phyloP scores from a whole-genome alignment of 345 rosid species.

The Eucalyptus decipiens region DNA sequence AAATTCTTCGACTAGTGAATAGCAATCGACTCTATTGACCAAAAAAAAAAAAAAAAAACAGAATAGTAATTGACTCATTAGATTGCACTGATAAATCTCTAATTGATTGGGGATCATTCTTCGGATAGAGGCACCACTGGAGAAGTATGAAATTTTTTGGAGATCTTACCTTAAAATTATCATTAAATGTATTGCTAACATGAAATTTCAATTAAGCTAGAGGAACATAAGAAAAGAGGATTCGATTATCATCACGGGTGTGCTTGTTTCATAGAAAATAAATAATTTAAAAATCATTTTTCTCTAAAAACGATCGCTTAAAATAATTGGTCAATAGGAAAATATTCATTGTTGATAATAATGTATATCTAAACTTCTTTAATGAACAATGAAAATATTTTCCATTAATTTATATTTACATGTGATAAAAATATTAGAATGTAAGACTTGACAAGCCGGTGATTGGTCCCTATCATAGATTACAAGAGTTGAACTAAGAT shows the following conservation, averaged over 20 bases:
- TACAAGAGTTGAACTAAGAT: not conserved
- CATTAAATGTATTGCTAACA: not conserved
- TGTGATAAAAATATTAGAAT: not conserved
- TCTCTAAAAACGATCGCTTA: not conserved
- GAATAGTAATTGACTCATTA: not conserved
- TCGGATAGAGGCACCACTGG: accelerated
- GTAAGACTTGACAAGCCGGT: not conserved
- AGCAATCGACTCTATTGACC: accelerated
- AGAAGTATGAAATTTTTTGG: not conserved
- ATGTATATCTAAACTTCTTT: too few species aligned
- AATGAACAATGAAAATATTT: too few species aligned
- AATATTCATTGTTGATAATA: too few species aligned
- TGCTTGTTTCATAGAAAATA: too few species aligned
- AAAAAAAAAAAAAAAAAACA: too few species aligned
- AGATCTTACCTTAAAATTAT: not conserved
- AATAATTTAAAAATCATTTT: too few species aligned
- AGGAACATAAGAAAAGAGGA: not conserved
- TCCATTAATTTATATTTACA: not conserved
- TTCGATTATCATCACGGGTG: not conserved
- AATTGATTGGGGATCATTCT: not conserved
- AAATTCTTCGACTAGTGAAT: too few species aligned
- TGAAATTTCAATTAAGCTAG: too few species aligned
- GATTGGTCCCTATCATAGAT: not conserved
- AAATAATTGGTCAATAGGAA: too few species aligned
- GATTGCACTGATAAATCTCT: not conserved